Percentiles rank a stretch among this genome's conserved stretches.
These are phyloP conservation scores for Colletotrichum kahawae DNA, from an alignment of 2,329 filamentous ascomycete genomes.

Conservation along the genomic window DNA sequence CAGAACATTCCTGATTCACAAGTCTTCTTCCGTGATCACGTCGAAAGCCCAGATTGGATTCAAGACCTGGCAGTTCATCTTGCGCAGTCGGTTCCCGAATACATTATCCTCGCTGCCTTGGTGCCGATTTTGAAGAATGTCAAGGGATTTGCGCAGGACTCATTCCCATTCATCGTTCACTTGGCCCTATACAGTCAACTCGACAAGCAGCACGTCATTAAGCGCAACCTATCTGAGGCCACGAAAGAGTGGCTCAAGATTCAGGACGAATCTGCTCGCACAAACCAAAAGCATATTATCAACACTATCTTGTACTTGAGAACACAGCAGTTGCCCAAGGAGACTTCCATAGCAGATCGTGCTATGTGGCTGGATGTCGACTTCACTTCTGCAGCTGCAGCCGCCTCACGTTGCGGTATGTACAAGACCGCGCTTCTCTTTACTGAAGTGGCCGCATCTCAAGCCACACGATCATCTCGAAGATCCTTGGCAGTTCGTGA, in stretches of 20 bases:
- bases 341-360: conserved; percentile 80
- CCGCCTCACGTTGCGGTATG: conserved; percentile 81
- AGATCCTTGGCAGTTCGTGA: conserved; percentile 66
- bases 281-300: conserved; percentile 74
- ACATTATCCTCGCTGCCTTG: conserved; percentile 73
- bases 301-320: conserved; percentile 87
- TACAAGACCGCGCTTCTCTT: conserved; percentile 86
- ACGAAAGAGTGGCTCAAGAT: conserved; percentile 68
- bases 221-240: conserved; percentile 67
- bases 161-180: conserved; percentile 87
- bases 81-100: conserved; percentile 61
- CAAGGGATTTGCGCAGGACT: conserved; percentile 71
- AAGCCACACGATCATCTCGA: conserved; percentile 62
- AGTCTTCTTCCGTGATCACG: conserved; percentile 40
- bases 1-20: conserved; percentile 29
- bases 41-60: conserved; percentile 63
- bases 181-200: conserved; percentile 74
- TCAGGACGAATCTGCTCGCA: conserved; percentile 31
- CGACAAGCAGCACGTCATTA: conserved; percentile 64
- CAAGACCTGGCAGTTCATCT: conserved; percentile 66
- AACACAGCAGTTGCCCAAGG: conserved; percentile 75
- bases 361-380: conserved; percentile 87
- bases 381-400: conserved; percentile 69
- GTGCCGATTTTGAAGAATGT: conserved; percentile 69
- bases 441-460: conserved; percentile 72